phyloP scores from a whole-genome alignment of 306 rosid species.

The Urtica urens region DNA sequence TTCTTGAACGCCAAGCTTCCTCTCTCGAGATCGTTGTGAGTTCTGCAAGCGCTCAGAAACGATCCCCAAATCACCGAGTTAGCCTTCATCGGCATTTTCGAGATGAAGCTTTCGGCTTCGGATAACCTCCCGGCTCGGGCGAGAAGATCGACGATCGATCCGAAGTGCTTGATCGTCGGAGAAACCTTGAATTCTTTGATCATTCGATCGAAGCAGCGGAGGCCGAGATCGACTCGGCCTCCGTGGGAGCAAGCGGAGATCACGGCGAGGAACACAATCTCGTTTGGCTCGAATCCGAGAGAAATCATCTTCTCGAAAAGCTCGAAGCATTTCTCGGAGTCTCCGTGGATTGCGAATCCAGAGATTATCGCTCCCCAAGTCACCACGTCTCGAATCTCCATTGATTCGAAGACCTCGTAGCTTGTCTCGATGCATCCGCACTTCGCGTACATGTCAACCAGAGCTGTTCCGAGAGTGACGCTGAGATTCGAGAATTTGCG shows the following conservation, averaged over 20 bases:
- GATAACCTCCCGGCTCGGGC: constrained; percentile 32
- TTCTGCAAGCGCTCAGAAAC: constrained; percentile 32
- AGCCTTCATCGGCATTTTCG: constrained; percentile 20
- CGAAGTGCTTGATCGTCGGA: constrained; percentile 39
- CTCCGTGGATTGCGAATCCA: constrained; percentile 34
- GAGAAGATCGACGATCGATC: constrained; percentile 47
- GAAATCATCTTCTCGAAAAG: constrained; percentile 32
- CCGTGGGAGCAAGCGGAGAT: constrained; percentile 37
- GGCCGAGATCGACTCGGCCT: constrained; percentile 31
- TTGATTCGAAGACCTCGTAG: constrained; percentile 18
- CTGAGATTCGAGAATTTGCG: constrained; percentile 13
- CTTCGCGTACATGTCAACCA: constrained; percentile 43
- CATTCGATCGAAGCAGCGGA: constrained; percentile 25
- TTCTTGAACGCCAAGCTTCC: constrained; percentile 29
- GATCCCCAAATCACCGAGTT: constrained; percentile 37
- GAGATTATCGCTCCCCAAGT: constrained; percentile 40
- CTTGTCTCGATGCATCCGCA: constrained; percentile 33
- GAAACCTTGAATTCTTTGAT: constrained; percentile 22
- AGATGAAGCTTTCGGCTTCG: constrained; percentile 31
- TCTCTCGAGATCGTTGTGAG: constrained; percentile 22
- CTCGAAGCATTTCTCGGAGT: constrained; percentile 21
- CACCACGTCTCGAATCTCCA: constrained; percentile 27
- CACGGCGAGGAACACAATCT: constrained; percentile 27
- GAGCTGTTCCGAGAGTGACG: constrained; percentile 27
- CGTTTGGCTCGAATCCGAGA: constrained; percentile 30